Evolutionary conservation across 2,329 filamentous ascomycete genomes (phyloP), one percentile per base, ranked within the genome.

Genomic region (Paecilomyces variotii): DNA sequence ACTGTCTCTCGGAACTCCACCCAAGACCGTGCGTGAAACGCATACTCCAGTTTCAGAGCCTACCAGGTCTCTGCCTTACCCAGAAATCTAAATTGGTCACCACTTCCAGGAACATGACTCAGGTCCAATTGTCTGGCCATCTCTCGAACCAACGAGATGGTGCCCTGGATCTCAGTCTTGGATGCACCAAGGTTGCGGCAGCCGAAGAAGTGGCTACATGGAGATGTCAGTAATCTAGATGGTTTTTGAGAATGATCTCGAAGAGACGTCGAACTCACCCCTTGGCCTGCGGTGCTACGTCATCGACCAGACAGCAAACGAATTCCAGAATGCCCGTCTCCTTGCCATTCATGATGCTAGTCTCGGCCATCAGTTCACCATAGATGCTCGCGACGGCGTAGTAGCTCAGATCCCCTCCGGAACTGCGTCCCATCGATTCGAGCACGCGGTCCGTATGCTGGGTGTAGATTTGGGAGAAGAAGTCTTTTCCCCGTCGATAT

Each of bases 241-340:
- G 7, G 30, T 14, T 57, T 6, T 19, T 9, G 53, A 19, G 55
- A 54, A 19, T 32, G 34, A 30, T 11, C 54, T 45, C 35, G 52
- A 53, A 54, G 54, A 51, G 30, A 34, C 27, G 53, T 53, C 14
- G 57, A 26, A 60, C 65, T 60, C 55, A 68, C 67, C 68, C 67
- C 54, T 70, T 68, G 9, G 67, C 67, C 57, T 70, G 68, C 24
- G 65, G 62, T 32, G 61, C 64, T 25, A 67, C 66, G 14, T 61
- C 63, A 57, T 67, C 65, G 14, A 63, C 66, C 45, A 70, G 59
- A 64, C 68, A 70, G 55, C 65, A 68, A 12, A 68, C 65, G 59
- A 70, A 70, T 57, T 69, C 68, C 52, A 70, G 35, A 59, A 70
- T 53, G 2, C 64, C 68, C 45, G 68, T 70, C 54, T 68, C 66